These are phyloP conservation scores for Radiomyces spectabilis DNA, from an alignment of 192 early-diverging fungal genomes.

Conservation along the genomic window DNA sequence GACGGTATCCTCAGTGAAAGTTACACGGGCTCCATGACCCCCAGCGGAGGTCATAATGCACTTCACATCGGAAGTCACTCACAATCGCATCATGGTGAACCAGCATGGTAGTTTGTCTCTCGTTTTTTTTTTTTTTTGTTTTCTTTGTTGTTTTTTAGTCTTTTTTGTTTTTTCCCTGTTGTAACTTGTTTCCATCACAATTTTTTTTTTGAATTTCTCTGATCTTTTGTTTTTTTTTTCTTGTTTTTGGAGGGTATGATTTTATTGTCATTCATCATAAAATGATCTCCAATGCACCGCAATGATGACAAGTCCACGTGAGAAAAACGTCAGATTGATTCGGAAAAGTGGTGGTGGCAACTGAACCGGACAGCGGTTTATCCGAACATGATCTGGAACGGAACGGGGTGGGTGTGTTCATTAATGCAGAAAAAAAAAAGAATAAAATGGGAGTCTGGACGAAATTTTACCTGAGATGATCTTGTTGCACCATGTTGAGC, in stretches of 20 bases:
- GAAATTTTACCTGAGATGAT: not conserved
- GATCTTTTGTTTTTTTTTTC: not conserved
- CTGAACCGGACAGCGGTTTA: not conserved
- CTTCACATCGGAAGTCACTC: too few species aligned
- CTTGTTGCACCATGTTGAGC: not conserved
- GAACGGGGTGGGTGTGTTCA: not conserved
- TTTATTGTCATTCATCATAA: not conserved
- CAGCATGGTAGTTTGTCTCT: not conserved
- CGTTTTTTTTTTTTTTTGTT: not conserved
- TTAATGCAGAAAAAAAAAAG: not conserved
- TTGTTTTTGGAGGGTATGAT: not conserved
- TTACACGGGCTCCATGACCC: not conserved
- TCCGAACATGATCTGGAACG: not conserved
- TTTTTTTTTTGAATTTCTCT: not conserved
- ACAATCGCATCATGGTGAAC: too few species aligned
- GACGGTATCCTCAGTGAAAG: slow-evolving; percentile 59
- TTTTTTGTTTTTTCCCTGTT: not conserved
- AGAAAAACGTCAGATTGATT: slow-evolving; percentile 1
- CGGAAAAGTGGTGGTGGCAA: too few species aligned
- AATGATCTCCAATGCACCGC: not conserved
- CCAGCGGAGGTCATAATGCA: too few species aligned
- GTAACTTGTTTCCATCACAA: not conserved
- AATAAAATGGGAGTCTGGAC: not conserved
- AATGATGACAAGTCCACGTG: not conserved
- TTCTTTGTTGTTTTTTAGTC: not conserved